Conservation (phyloP, 1,284 basidiomycete genomes). For the Pseudozyma thailandica region DNA sequence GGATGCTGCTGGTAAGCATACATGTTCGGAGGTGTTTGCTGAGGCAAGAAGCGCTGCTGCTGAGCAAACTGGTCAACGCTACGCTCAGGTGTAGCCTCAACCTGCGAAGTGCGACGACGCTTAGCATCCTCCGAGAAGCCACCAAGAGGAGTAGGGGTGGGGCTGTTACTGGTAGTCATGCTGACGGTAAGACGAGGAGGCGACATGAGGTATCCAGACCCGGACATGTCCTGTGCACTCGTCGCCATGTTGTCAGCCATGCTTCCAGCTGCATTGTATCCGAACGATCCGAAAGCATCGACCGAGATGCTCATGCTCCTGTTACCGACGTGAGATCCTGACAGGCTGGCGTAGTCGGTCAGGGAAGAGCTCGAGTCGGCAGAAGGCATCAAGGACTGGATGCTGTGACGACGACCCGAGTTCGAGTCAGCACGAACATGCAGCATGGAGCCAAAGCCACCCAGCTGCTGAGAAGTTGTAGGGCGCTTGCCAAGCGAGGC, state of each 20-base stretch:
- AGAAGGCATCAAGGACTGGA: constrained; percentile 52
- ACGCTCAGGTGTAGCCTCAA: constrained; percentile 39
- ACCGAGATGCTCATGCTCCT: constrained; percentile 47
- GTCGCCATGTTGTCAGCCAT: constrained; percentile 10
- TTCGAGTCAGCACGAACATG: constrained; percentile 37
- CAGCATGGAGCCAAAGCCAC: constrained; percentile 19
- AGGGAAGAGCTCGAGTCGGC: constrained; percentile 32
- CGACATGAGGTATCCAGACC: constrained; percentile 59
- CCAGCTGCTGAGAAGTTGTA: constrained; percentile 13
- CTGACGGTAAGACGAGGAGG: constrained; percentile 60
- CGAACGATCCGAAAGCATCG: constrained; percentile 22
- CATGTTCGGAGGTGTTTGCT: constrained; percentile 55
- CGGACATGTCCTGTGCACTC: constrained; percentile 18
- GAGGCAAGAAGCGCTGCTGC: constrained; percentile 36
- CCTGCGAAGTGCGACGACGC: constrained; percentile 45
- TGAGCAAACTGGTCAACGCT: constrained; percentile 30
- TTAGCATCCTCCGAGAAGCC: constrained; percentile 49
- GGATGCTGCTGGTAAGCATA: constrained; percentile 43
- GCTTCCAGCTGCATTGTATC: constrained; percentile 11
- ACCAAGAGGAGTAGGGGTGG: constrained; percentile 15
- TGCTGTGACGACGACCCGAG: constrained; percentile 56
- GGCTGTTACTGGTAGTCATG: constrained; percentile 36
- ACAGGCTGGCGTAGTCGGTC: constrained; percentile 20
- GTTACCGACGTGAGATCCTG: constrained; percentile 15
- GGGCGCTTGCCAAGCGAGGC: constrained; percentile 37